Conservation (phyloP, 495 filamentous ascomycete species). For the Hypoxylon crocopeplum region DNA sequence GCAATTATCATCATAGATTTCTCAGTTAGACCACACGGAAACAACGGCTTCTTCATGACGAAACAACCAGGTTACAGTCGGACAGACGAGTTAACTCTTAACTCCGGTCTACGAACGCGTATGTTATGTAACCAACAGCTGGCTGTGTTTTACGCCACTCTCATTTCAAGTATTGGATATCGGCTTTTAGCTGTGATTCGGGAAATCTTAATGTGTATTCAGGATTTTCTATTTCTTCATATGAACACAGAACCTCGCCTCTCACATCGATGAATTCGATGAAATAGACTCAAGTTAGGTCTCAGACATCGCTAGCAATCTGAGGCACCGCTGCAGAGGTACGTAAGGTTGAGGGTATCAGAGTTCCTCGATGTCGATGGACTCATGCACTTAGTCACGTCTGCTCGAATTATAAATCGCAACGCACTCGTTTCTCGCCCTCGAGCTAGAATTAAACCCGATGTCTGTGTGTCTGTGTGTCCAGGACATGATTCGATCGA, state of each 20-base stretch:
- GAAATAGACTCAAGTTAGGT: slow-evolving; percentile 27
- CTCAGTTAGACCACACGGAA: background rate
- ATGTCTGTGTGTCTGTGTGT: slow-evolving; percentile 7
- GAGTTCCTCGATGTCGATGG: slow-evolving; percentile 4
- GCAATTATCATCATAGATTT: background rate
- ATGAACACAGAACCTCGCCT: slow-evolving; percentile 2
- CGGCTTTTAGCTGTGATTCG: slow-evolving; percentile 17
- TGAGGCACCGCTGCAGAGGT: slow-evolving; percentile 14
- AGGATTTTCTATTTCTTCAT: slow-evolving; percentile 13
- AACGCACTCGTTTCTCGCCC: slow-evolving; percentile 6
- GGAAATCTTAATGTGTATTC: slow-evolving; percentile 23
- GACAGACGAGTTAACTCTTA: slow-evolving; percentile 5
- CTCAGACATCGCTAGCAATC: slow-evolving; percentile 1
- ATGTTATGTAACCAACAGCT: slow-evolving; percentile 8
- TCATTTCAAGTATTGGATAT: slow-evolving; percentile 17
- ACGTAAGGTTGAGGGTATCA: slow-evolving; percentile 13
- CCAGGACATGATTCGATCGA: too few relatives aligned
- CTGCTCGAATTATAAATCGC: slow-evolving; percentile 10
- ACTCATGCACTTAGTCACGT: slow-evolving; percentile 4
- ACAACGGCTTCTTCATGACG: slow-evolving; percentile 4
- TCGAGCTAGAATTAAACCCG: slow-evolving; percentile 1
- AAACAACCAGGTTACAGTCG: slow-evolving; percentile 2
- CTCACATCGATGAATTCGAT: slow-evolving; percentile 3
- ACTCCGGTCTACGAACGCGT: slow-evolving; percentile 29
- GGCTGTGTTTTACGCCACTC: slow-evolving; percentile 14